These are phyloP conservation scores for Pontederia crassipes DNA, from an alignment of 176 grass and related monocot genomes.

Conservation along the genomic window DNA sequence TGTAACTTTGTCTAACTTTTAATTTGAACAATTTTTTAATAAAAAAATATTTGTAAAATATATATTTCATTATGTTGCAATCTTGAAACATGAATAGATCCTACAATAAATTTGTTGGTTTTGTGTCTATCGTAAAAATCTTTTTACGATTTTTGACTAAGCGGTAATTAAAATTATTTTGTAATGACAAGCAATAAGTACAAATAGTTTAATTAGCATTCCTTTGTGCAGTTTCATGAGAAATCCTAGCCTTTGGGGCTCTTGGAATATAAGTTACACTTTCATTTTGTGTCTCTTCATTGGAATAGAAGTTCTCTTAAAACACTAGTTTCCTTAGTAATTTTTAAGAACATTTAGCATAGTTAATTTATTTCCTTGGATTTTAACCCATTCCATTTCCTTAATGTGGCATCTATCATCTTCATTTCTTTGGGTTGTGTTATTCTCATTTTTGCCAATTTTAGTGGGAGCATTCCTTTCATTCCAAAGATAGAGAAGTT, in stretches of 20 bases:
- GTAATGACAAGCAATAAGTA: neutral
- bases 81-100: conserved; percentile 65
- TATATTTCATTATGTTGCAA: neutral
- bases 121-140: conserved; percentile 62
- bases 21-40: neutral
- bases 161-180: conserved; percentile 26
- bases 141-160: conserved; percentile 82
- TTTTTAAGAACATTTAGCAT: neutral
- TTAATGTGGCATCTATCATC: conserved; percentile 40
- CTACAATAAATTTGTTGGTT: conserved; percentile 71
- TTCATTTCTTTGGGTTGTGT: conserved; percentile 40
- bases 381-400: neutral
- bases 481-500: conserved; percentile 22
- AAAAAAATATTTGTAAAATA: neutral
- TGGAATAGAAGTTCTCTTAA: conserved; percentile 25
- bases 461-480: conserved; percentile 30
- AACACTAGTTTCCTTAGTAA: neutral
- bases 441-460: conserved; percentile 50
- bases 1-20: conserved; percentile 22
- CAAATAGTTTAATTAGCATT: conserved; percentile 8
- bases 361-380: neutral
- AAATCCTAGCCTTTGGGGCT: conserved; percentile 74
- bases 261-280: conserved; percentile 41
- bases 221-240: conserved; percentile 48
- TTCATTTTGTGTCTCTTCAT: conserved; percentile 25